Evolutionary conservation across 2,329 filamentous ascomycete species (phyloP).

Genomic region (Xylariaceae sp.): DNA sequence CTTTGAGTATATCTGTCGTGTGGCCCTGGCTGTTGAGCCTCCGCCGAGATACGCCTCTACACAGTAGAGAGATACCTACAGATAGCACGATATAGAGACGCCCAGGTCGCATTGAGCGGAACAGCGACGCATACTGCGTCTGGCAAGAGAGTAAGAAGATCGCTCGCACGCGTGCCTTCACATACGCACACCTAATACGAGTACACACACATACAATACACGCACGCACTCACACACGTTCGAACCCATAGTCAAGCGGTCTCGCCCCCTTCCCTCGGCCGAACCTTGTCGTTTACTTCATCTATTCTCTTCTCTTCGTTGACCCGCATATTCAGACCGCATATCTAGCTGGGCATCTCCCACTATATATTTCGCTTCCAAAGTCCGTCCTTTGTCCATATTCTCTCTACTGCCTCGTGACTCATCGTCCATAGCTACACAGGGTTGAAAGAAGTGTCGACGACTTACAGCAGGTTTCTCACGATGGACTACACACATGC

Average conservation of each 20-base stretch:
- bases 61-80: conserved; percentile 4
- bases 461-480: conserved; percentile 4
- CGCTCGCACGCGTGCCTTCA: not conserved
- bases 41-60: not conserved
- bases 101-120: not conserved
- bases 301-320: conserved; percentile 4
- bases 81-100: not conserved
- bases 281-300: too few relatives aligned
- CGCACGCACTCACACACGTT: not conserved
- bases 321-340: too few relatives aligned
- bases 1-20: too few relatives aligned
- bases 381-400: not conserved
- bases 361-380: too few relatives aligned
- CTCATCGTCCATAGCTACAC: not conserved
- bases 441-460: not conserved
- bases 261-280: not conserved
- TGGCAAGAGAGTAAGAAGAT: not conserved
- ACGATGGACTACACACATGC: conserved; percentile 51
- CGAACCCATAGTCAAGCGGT: conserved; percentile 1
- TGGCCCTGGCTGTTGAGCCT: not conserved
- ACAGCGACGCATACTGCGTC: not conserved
- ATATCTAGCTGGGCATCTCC: too few relatives aligned
- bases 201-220: not conserved
- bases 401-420: not conserved
- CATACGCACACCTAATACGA: not conserved